A percentile compares a stretch with the other conserved stretches of the same genome.
Conservation (phyloP, 2,329 filamentous ascomycete genomes). For the Didymella sp. region DNA sequence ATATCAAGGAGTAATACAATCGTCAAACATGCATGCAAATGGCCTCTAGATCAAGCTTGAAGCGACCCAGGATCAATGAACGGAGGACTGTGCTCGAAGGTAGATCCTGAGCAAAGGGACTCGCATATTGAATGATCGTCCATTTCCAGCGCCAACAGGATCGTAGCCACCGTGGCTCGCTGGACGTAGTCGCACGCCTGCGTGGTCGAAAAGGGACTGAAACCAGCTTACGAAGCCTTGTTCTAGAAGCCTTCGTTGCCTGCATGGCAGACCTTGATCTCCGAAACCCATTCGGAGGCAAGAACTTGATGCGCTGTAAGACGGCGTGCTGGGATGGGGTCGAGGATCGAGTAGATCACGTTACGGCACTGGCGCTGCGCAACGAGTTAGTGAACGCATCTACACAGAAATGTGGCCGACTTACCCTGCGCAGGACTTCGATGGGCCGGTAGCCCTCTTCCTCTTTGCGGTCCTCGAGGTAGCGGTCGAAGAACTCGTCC, state of each 20-base stretch:
- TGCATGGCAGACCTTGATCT: conserved; percentile 96
- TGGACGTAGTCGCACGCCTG: conserved; percentile 18
- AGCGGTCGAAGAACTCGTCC: conserved; percentile 95
- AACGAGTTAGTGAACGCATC: conserved; percentile 26
- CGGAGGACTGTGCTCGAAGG: conserved; percentile 10
- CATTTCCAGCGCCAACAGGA: conserved; percentile 18
- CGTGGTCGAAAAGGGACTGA: conserved; percentile 24
- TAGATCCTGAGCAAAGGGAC: conserved; percentile 19
- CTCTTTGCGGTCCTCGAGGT: conserved; percentile 89
- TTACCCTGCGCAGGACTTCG: conserved; percentile 91
- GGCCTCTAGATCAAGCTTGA: conserved; percentile 29
- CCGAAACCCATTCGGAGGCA: conserved; percentile 97
- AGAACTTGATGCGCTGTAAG: conserved; percentile 96
- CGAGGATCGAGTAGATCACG: conserved; percentile 97
- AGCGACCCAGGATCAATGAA: conserved; percentile 18
- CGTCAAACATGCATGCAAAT: conserved; percentile 28
- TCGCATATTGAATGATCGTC: conserved; percentile 16
- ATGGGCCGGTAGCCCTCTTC: conserved; percentile 97
- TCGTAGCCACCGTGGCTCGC: conserved; percentile 1
- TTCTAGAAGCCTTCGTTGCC: conserved; percentile 89
- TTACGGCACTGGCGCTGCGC: conserved; percentile 91
- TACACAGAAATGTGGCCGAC: conserved; percentile 45
- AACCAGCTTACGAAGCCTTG: conserved; percentile 13
- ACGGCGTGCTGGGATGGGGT: conserved; percentile 89
- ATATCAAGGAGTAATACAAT: conserved; percentile 32